Conservation (phyloP, 495 filamentous ascomycete species). For the Amorphotheca resinae region DNA sequence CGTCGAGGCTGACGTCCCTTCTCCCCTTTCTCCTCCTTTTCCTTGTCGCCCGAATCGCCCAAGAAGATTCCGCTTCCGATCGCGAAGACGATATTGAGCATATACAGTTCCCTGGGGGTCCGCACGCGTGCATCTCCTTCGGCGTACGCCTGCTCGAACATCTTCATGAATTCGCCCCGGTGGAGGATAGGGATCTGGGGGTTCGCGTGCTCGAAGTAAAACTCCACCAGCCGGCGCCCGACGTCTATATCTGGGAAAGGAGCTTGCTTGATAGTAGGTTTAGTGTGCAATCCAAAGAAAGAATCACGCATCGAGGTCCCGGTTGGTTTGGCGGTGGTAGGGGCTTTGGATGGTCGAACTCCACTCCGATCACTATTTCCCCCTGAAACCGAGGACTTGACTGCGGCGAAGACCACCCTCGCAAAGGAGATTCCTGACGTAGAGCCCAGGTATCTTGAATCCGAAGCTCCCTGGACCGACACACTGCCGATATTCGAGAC, state of each 20-base stretch:
- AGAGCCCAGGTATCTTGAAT: constrained; percentile 71
- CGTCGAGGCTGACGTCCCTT: constrained; percentile 13
- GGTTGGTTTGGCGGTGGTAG: constrained; percentile 23
- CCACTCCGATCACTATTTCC: constrained; percentile 36
- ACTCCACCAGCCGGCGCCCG: constrained; percentile 55
- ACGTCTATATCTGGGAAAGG: constrained; percentile 69
- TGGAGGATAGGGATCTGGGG: constrained; percentile 91
- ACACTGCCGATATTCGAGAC: constrained; percentile 66
- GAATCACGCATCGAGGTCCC: constrained; percentile 82
- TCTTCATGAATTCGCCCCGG: constrained; percentile 69
- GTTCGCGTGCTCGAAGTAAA: constrained; percentile 94
- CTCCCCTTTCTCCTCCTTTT: constrained; percentile 22
- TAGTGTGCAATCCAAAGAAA: constrained; percentile 88
- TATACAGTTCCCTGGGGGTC: constrained; percentile 74
- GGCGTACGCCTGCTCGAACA: constrained; percentile 69
- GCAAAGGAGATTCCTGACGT: constrained; percentile 91
- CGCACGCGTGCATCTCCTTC: constrained; percentile 49
- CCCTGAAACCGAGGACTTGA: constrained; percentile 70
- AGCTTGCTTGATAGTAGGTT: constrained; percentile 73
- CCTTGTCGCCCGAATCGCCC: constrained; percentile 40
- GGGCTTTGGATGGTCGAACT: constrained; percentile 11
- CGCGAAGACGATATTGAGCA: constrained; percentile 95
- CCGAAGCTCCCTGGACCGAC: constrained; percentile 61
- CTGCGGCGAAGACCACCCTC: constrained; percentile 84
- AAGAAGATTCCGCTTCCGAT: constrained; percentile 91